A percentile compares a stretch with the other conserved stretches of the same genome.
Conservation (phyloP, 495 filamentous ascomycete species). For the Xylaria acuta region DNA sequence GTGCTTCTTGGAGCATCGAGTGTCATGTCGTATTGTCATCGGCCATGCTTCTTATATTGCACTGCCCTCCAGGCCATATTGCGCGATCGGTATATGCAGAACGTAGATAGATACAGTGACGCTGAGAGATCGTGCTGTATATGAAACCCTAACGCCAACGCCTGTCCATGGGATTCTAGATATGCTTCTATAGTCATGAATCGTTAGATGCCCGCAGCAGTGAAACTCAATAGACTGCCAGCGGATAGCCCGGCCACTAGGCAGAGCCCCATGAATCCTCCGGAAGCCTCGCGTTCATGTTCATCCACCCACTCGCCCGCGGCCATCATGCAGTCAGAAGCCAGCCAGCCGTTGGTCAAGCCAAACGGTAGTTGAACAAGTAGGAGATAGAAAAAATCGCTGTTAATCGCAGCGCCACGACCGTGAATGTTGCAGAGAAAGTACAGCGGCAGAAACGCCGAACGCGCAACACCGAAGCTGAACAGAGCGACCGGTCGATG, state of each 20-base stretch:
- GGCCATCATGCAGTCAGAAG: conserved; percentile 88
- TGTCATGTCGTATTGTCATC: neutral
- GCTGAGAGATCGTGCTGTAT: conserved; percentile 5
- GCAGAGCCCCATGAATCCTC: conserved; percentile 92
- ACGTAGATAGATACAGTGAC: neutral
- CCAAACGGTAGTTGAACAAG: conserved; percentile 86
- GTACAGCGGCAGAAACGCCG: conserved; percentile 83
- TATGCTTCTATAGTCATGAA: conserved; percentile 7
- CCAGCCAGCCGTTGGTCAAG: conserved; percentile 82
- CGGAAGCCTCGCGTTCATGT: conserved; percentile 83
- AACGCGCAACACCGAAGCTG: conserved; percentile 64
- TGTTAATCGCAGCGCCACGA: conserved; percentile 69
- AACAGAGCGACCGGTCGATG: conserved; percentile 70
- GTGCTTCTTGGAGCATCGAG: conserved; percentile 3
- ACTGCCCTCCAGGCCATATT: neutral
- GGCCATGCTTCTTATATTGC: neutral
- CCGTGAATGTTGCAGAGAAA: conserved; percentile 84
- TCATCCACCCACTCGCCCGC: conserved; percentile 77
- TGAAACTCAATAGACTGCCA: conserved; percentile 90
- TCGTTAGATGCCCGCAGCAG: conserved; percentile 58
- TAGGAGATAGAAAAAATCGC: conserved; percentile 87
- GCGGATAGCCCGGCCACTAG: conserved; percentile 81
- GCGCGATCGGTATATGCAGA: neutral
- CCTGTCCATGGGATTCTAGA: conserved; percentile 8
- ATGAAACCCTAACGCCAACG: conserved; percentile 13